phyloP scores from a whole-genome alignment of 345 rosid species.

The Viola odorata region DNA sequence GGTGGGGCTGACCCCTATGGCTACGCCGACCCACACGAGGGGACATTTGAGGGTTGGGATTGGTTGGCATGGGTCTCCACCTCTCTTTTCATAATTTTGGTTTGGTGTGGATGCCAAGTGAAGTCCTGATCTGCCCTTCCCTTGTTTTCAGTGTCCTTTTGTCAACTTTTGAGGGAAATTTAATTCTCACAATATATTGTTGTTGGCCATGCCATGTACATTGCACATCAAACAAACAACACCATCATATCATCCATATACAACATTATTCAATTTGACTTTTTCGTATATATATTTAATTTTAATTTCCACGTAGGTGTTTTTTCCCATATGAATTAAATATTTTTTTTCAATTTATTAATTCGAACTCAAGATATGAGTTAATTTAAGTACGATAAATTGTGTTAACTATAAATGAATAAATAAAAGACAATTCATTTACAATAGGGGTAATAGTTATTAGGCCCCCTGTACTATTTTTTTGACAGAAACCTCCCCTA shows the following conservation, averaged over 20 bases:
- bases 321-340: neutral
- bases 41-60: constrained; percentile 14
- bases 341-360: neutral
- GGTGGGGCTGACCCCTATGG: constrained; percentile 3
- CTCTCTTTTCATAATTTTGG: constrained; percentile 8
- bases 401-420: too few relatives aligned
- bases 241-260: neutral
- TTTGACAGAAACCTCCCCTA: too few relatives aligned
- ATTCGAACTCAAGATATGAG: too few relatives aligned
- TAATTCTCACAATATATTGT: constrained; percentile 1
- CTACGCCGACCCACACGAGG: constrained; percentile 32
- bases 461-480: too few relatives aligned
- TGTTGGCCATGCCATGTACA: constrained; percentile 24
- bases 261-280: neutral
- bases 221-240: neutral
- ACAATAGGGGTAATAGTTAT: too few relatives aligned
- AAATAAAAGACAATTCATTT: too few relatives aligned
- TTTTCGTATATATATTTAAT: too few relatives aligned
- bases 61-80: constrained; percentile 28
- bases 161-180: constrained; percentile 18
- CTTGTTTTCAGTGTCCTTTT: constrained; percentile 24
- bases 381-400: too few relatives aligned
- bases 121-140: constrained; percentile 14
- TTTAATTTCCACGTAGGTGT: neutral
- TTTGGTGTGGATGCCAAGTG: constrained; percentile 17